A percentile compares a stretch with the other conserved stretches of the same genome.
phyloP scores from a whole-genome alignment of 805 yeast genomes.

The Wickerhamia fluorescens region DNA sequence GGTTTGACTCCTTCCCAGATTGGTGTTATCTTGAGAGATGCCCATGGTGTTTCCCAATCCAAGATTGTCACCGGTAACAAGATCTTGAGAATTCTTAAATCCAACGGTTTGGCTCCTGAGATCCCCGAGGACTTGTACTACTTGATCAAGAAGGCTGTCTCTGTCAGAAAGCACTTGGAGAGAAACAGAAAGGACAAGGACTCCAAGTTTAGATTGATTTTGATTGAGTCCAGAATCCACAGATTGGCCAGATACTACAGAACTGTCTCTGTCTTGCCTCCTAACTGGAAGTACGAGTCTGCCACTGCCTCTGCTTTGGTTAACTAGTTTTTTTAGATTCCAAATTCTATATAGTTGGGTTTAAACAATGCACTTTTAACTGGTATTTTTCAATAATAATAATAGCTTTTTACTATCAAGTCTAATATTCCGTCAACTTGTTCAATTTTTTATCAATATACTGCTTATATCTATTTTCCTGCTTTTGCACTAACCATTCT shows the following conservation, averaged over 20 bases:
- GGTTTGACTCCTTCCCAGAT: conserved; percentile 99
- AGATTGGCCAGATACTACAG: conserved; percentile 99
- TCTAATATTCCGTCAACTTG: no score
- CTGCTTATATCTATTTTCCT: no score
- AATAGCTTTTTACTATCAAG: conserved; percentile 4
- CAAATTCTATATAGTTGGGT: not conserved
- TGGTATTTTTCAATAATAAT: conserved; percentile 3
- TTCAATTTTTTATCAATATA: no score
- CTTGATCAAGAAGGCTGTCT: conserved; percentile 98
- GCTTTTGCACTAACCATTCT: no score
- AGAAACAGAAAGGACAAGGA: conserved; percentile 99
- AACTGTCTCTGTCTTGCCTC: conserved; percentile 98
- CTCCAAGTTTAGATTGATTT: conserved; percentile 99
- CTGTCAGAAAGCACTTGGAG: conserved; percentile 99
- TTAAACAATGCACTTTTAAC: not conserved
- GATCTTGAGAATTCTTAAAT: conserved; percentile 97
- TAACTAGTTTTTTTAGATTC: conserved; percentile 64
- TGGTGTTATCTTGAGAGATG: conserved; percentile 99
- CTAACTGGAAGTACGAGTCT: conserved; percentile 99
- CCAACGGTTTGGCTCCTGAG: conserved; percentile 99
- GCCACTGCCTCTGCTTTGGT: conserved; percentile 99
- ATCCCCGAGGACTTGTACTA: conserved; percentile 99
- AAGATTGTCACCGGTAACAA: conserved; percentile 98
- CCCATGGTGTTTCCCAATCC: conserved; percentile 99
- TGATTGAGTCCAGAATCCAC: conserved; percentile 99